These are phyloP conservation scores for Orobanche coerulescens DNA, from an alignment of 257 asterid species.

Conservation along the genomic window DNA sequence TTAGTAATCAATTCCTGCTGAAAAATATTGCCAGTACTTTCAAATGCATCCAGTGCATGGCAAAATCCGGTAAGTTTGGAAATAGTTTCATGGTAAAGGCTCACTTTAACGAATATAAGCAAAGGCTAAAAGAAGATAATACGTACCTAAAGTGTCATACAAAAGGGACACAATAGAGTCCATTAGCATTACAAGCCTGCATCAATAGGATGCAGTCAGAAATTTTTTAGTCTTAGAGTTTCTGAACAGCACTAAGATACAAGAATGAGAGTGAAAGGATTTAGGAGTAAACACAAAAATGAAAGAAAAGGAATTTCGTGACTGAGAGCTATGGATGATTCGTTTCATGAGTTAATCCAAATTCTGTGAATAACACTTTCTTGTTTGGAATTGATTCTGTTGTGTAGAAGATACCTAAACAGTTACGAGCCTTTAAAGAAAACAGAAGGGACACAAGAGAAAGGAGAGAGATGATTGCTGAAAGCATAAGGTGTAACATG, in stretches of 20 bases:
- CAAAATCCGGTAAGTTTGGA: slow-evolving; percentile 15
- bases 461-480: background rate
- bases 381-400: background rate
- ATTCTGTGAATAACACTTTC: background rate
- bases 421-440: background rate
- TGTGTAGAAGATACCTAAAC: background rate
- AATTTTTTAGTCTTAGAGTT: background rate
- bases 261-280: background rate
- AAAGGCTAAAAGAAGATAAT: slow-evolving; percentile 14
- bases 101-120: background rate
- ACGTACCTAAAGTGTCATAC: slow-evolving; percentile 88
- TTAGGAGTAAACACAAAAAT: background rate
- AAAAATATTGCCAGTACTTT: slow-evolving; percentile 9
- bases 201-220: slow-evolving; percentile 22
- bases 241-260: background rate
- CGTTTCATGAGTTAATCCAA: background rate
- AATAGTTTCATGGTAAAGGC: background rate
- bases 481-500: background rate
- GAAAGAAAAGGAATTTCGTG: background rate
- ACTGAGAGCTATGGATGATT: background rate
- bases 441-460: background rate
- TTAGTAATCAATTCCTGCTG: slow-evolving; percentile 17
- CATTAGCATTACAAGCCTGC: slow-evolving; percentile 99
- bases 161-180: slow-evolving; percentile 83
- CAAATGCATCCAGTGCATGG: slow-evolving; percentile 12